phyloP scores from a whole-genome alignment of 2,329 filamentous ascomycete species.

The Claviceps purpurea region DNA sequence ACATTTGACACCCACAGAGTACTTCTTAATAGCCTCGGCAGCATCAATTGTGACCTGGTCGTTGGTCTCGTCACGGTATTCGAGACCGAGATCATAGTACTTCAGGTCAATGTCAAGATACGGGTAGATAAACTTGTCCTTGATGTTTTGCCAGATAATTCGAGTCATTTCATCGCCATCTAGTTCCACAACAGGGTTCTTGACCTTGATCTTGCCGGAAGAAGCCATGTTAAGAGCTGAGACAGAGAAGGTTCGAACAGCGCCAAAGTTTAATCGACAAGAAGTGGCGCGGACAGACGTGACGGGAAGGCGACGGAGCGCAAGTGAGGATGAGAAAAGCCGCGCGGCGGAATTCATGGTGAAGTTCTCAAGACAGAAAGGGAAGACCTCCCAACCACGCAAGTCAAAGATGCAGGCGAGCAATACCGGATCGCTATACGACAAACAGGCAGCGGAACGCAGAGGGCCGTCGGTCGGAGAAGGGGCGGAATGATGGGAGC shows the following conservation, averaged over 20 bases:
- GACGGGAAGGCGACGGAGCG: constrained; percentile 16
- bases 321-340: constrained; percentile 16
- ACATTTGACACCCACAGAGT: constrained; percentile 97
- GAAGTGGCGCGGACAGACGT: constrained; percentile 16
- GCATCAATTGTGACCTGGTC: constrained; percentile 93
- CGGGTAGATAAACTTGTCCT: constrained; percentile 94
- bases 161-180: constrained; percentile 95
- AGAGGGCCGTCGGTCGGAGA: neutral
- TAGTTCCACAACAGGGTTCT: constrained; percentile 96
- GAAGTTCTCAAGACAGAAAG: neutral
- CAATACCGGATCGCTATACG: neutral
- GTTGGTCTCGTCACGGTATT: constrained; percentile 90
- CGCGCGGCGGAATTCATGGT: constrained; percentile 18
- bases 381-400: neutral
- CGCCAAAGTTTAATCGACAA: constrained; percentile 27
- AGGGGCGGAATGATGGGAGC: neutral
- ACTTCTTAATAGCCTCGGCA: constrained; percentile 97
- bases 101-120: constrained; percentile 97
- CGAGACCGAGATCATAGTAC: constrained; percentile 89
- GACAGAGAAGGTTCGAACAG: constrained; percentile 38
- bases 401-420: constrained; percentile 8
- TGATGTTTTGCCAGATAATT: constrained; percentile 98
- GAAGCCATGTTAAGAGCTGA: constrained; percentile 52
- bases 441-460: constrained; percentile 1
- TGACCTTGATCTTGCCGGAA: constrained; percentile 88